Base-by-base conservation (phyloP, 805 yeast genomes). In the Candida bentonensis region DNA sequence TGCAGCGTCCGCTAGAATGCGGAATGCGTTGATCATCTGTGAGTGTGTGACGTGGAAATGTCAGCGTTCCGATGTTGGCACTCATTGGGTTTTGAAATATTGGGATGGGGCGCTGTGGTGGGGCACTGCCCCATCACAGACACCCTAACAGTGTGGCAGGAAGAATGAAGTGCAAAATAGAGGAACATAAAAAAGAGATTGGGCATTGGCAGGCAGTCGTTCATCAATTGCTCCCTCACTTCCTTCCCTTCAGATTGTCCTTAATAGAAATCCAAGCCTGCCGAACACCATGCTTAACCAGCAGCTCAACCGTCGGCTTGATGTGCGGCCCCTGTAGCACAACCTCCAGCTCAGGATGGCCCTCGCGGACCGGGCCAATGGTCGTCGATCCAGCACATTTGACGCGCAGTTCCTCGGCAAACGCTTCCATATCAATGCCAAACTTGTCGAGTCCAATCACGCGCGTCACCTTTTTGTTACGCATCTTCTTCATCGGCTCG, bases 351-450 rank as follows among this genome's bases (percentile, higher is more conserved):
- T 30, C 36, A 9, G 36, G 36, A n/a, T 17, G 7, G 11, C 36
- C 36, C 36, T 30, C 36, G 36, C 36, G 36, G 17, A 30, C 36
- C 11, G 36, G 36, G 7, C 13, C 36, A 2, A 62, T 51, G 0
- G 95, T 78, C 0, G 92, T 72, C 0, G 96, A 84, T 0, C 96
- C 95, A 11, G 95, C 88, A 59, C 97, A 92, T 50, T 78, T 78
- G 20, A 77, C 76, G 47, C 81, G 77, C 49, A 89, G 62, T 39
- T 77, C 81, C 23, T 74, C 76, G 2, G 94, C 79, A 15, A 92
- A 61, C 7, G 68, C 68, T 23, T 74, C 77, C 0, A 85, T 72
- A 46, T 77, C 79, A 27, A 89, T 70, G 44, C 70, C 68, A 59
- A 75, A 89, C 3, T 66, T 64, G 48, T 84, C 94, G 49, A 83